Base-by-base conservation (phyloP, 768 basidiomycete genomes). In the Lactarius trivialis region DNA sequence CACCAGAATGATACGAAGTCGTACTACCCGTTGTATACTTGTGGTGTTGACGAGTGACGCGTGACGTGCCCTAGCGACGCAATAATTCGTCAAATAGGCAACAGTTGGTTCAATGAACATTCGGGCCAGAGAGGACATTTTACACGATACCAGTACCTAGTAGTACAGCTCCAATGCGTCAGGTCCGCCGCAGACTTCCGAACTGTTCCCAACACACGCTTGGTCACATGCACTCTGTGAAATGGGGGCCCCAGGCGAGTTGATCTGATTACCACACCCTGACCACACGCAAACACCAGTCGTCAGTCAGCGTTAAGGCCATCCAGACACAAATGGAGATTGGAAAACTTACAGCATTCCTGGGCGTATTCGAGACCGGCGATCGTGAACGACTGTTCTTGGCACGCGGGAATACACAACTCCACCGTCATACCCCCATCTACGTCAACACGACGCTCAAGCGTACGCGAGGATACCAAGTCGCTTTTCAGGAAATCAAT, bases 231-330 rank as follows among this genome's bases (percentile, higher is more conserved):
- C 43, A 11, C 37, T n/a, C 33, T 58, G 39, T 19, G 43, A 15
- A 19, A 30, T 58, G 7, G 24, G 30, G 9, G 11, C 30, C 15
- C 56, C 43, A 14, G 56, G 56, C 12, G 51, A 14, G 2, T 19
- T 52, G 51, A 52, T n/a, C 30, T 52, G 17, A 32, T 52, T n/a
- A 17, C 52, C 59, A 34, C 59, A 60, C 48, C 50, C 59, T 60
- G 28, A 14, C 8, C 11, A 14, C 12, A 7, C 45, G 21, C 21
- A 17, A 28, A 39, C 7, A 32, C 7, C 51, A 33, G 5, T 52
- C 5, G 11, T 28, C 12, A 19, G 19, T 51, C 37, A 33, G 34
- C 15, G 5, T 8, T 21, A 45, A n/a, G n/a, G 26, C 4, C 26
- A n/a, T 36, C 21, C 14, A 14, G 15, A 34, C 36, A 54, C 15